Base-by-base conservation (phyloP, 192 early-diverging fungal genomes). In the Entomortierella lignicola region DNA sequence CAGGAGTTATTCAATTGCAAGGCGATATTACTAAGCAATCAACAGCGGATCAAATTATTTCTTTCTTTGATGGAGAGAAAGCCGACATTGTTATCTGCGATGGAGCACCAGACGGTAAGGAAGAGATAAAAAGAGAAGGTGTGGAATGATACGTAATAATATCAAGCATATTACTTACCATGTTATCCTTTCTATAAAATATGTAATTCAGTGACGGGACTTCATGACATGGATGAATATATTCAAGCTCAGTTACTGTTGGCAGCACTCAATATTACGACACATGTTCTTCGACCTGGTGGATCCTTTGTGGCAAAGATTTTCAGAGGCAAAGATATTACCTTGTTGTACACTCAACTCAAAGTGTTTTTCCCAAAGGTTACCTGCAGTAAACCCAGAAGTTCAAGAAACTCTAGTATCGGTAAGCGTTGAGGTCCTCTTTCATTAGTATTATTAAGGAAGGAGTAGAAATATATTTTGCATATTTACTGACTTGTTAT, bases 141-240 rank as follows among this genome's bases (percentile, higher is more conserved):
- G 47, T 50, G 7, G 7, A n/a, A n/a, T n/a, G n/a, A n/a, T n/a
- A n/a, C n/a, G n/a, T n/a, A n/a, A n/a, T n/a, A n/a, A n/a, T n/a
- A n/a, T n/a, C n/a, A n/a, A n/a, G n/a, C n/a, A n/a, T n/a, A n/a
- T n/a, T n/a, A n/a, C n/a, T n/a, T n/a, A n/a, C n/a, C n/a, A n/a
- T n/a, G n/a, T n/a, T n/a, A n/a, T n/a, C n/a, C n/a, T n/a, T n/a
- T n/a, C n/a, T n/a, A n/a, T n/a, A n/a, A n/a, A n/a, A n/a, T n/a
- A n/a, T n/a, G n/a, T n/a, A n/a, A 17, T 12, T 26, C 69, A 88
- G 94, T 99, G 23, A 99, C 97, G 15, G 98, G 98, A 23, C 86
- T 98, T 34, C 97, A 98, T 80, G 98, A 98, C 69, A 95, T 98
- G 89, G 98, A 99, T 85, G 98, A 99, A 84, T 99, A 97, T 77